A percentile compares a stretch with the other conserved stretches of the same genome.
Conservation (phyloP, 108 stramenopile species). For the Fragilariopsis cylindrus region DNA sequence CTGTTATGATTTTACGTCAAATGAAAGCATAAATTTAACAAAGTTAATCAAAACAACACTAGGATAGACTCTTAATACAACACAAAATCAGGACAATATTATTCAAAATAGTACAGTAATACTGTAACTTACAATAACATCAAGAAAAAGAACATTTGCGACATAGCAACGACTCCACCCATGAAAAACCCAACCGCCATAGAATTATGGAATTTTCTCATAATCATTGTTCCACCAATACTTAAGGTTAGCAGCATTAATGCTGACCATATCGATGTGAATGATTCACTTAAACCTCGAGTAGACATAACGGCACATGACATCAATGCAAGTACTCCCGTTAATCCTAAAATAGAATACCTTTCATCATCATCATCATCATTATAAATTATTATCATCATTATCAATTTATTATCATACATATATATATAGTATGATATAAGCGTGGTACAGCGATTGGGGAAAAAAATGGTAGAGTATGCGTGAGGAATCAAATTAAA, state of each 20-base stretch:
- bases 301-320: constrained; percentile 69
- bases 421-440: constrained; percentile 1
- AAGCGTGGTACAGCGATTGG: neutral
- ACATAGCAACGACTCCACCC: constrained; percentile 79
- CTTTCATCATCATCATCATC: constrained; percentile 28
- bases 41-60: too few relatives aligned
- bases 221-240: constrained; percentile 89
- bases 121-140: constrained; percentile 62
- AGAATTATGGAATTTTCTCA: constrained; percentile 87
- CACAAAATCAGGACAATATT: too few relatives aligned
- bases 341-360: constrained; percentile 82
- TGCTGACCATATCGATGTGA: constrained; percentile 74
- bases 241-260: constrained; percentile 62
- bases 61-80: too few relatives aligned
- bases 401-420: neutral
- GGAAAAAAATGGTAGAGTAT: neutral
- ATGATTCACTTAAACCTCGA: constrained; percentile 65
- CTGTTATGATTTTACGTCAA: too few relatives aligned
- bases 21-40: too few relatives aligned
- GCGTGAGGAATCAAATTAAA: neutral
- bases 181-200: constrained; percentile 88
- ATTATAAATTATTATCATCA: neutral
- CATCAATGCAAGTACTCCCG: constrained; percentile 60
- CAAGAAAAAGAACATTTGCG: constrained; percentile 83
- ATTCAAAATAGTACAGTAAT: too few relatives aligned